Conservation (phyloP, 495 filamentous ascomycete species). For the Aspergillus conjunctus region DNA sequence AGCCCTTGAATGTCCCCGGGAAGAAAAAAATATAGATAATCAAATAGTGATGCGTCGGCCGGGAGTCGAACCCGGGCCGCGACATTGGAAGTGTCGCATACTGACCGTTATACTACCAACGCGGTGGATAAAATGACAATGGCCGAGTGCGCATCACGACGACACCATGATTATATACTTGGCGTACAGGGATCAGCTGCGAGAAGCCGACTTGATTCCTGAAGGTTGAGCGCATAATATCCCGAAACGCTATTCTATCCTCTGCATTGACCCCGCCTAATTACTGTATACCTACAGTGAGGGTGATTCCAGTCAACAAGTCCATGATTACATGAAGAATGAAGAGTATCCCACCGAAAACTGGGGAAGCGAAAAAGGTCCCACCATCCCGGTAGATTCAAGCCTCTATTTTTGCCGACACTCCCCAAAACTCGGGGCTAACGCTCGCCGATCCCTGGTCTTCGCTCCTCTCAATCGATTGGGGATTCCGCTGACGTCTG, state of each 20-base stretch:
- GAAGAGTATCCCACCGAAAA: not conserved
- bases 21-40: too few species aligned
- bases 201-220: not conserved
- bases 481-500: not conserved
- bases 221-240: not conserved
- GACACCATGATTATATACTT: not conserved
- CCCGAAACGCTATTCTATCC: not conserved
- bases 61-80: too few species aligned
- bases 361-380: not conserved
- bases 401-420: not conserved
- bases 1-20: too few species aligned
- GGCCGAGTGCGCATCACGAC: too few species aligned
- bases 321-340: not conserved
- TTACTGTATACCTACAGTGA: too few species aligned
- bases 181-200: not conserved
- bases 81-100: too few species aligned
- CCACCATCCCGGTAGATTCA: conserved; percentile 1
- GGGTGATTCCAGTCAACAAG: too few species aligned
- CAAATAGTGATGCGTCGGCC: too few species aligned
- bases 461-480: not conserved
- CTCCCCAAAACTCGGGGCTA: not conserved
- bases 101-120: too few species aligned
- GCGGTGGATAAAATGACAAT: too few species aligned
- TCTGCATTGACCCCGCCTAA: not conserved
- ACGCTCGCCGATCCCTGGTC: not conserved